A percentile compares a stretch with the other conserved stretches of the same genome.
Conservation (phyloP, 2,329 filamentous ascomycete species). For the Colletotrichum sp. region DNA sequence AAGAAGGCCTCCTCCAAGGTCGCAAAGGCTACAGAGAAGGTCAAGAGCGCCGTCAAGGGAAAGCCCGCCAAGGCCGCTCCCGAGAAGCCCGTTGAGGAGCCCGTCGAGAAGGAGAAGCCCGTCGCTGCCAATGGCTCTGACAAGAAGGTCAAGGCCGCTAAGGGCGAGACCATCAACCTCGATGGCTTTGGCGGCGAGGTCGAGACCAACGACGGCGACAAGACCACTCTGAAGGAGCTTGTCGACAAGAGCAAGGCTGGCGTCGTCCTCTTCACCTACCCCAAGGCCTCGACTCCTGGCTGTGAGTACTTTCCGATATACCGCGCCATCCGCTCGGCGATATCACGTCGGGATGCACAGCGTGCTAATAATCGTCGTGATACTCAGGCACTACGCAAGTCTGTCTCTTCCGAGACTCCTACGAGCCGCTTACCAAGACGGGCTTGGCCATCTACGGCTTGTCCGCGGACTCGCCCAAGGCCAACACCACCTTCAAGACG, state of each 20-base stretch:
- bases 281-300: slow-evolving; percentile 90
- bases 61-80: slow-evolving; percentile 31
- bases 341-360: not conserved
- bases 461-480: slow-evolving; percentile 84
- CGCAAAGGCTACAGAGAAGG: slow-evolving; percentile 42
- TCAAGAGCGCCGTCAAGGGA: slow-evolving; percentile 33
- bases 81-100: slow-evolving; percentile 27
- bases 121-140: slow-evolving; percentile 37
- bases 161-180: slow-evolving; percentile 61
- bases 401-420: slow-evolving; percentile 90
- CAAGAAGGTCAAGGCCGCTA: slow-evolving; percentile 48
- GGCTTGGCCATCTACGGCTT: slow-evolving; percentile 91
- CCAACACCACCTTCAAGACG: slow-evolving; percentile 90
- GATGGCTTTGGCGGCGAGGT: slow-evolving; percentile 73
- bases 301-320: slow-evolving; percentile 66
- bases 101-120: slow-evolving; percentile 18
- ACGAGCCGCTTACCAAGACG: slow-evolving; percentile 75
- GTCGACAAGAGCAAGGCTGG: slow-evolving; percentile 84
- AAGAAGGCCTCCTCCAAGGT: slow-evolving; percentile 50
- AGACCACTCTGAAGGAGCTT: slow-evolving; percentile 80
- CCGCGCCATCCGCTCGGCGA: not conserved
- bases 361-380: not conserved
- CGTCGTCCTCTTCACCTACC: slow-evolving; percentile 94
- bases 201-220: slow-evolving; percentile 83
- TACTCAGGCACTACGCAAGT: slow-evolving; percentile 85